phyloP scores from a whole-genome alignment of 108 stramenopile species.

The Stephanodiscus triporus region DNA sequence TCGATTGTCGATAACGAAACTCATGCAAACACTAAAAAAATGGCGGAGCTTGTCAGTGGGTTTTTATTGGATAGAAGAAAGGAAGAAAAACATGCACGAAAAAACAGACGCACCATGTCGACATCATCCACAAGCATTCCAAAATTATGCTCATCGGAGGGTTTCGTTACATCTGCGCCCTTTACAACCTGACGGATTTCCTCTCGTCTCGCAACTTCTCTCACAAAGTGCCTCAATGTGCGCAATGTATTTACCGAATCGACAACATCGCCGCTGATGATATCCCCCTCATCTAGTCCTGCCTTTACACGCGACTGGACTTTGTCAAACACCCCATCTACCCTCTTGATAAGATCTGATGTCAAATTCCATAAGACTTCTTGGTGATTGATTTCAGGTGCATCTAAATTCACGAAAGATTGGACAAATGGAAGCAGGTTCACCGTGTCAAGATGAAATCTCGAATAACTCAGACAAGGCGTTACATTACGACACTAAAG shows the following conservation, averaged over 20 bases:
- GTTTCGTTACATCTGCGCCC: conserved; percentile 20
- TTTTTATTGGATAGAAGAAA: background rate
- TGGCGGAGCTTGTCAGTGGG: background rate
- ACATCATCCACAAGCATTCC: conserved; percentile 61
- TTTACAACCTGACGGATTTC: conserved; percentile 42
- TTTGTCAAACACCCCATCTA: conserved; percentile 52
- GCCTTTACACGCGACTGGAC: conserved; percentile 39
- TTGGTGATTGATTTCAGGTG: conserved; percentile 72
- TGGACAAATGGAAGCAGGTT: conserved; percentile 70
- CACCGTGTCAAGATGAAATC: conserved; percentile 79
- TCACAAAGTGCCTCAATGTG: conserved; percentile 51
- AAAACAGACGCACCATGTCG: conserved; percentile 37
- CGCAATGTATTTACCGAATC: conserved; percentile 57
- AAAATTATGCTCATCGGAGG: conserved; percentile 45
- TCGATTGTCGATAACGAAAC: conserved; percentile 59
- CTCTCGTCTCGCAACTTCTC: conserved; percentile 57
- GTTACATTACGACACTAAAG: conserved; percentile 71
- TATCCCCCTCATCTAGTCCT: conserved; percentile 3
- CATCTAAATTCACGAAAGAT: conserved; percentile 66
- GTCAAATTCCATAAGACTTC: conserved; percentile 79
- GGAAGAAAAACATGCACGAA: background rate
- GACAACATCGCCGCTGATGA: conserved; percentile 33
- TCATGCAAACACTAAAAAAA: conserved; percentile 61
- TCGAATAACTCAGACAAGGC: conserved; percentile 78
- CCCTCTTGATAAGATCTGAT: conserved; percentile 51